Base-by-base conservation (phyloP, 2,329 filamentous ascomycete species). In the Ceratocystis ficicola region DNA sequence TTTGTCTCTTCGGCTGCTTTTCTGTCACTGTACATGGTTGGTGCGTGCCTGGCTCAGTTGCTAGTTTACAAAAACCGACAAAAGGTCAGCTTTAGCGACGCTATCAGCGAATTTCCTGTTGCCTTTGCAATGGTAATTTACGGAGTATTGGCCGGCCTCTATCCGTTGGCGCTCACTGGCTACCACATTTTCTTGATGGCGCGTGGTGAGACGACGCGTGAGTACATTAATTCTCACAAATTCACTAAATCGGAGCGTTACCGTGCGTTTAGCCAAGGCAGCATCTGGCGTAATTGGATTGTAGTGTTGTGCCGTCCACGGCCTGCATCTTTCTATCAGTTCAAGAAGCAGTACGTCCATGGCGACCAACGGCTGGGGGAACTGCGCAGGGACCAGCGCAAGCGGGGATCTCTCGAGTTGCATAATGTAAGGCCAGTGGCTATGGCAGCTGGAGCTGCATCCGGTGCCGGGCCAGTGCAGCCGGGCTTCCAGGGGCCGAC, bases 221-320 rank as follows among this genome's bases (percentile, higher is more conserved):
- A 99, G 76, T 96, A 96, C 74, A 84, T 99, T 69, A 96, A 95
- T 76, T 92, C 89, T 3, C 90, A 96, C 76, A 97, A 97, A 75
- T 97, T 99, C 74, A 79, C 87, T 69, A 95, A 94, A 77, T 87
- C 88, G 71, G 93, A 99, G 74, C 85, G 94, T 12, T 95, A 96
- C 75, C 82, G 92, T 55, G 90, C 94, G 1, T 99, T 95, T 71
- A 92, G 86, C 1, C 91, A 95, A 72, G 86, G 86, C 44, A 87
- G 79, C 70, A 78, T 87, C 61, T 75, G 88, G 72, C 86, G 82
- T 72, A 99, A 99, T 75, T 91, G 89, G 82, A 75, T 89, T 46
- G 82, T 86, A 6, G 91, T 96, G 12, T 79, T 97, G 62, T 87
- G 86, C 70, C 86, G 93, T 62, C 92, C 94, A 12, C 83, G 92